Base-by-base conservation (phyloP, 805 yeast genomes). In the Cyberlindnera maclurae region DNA sequence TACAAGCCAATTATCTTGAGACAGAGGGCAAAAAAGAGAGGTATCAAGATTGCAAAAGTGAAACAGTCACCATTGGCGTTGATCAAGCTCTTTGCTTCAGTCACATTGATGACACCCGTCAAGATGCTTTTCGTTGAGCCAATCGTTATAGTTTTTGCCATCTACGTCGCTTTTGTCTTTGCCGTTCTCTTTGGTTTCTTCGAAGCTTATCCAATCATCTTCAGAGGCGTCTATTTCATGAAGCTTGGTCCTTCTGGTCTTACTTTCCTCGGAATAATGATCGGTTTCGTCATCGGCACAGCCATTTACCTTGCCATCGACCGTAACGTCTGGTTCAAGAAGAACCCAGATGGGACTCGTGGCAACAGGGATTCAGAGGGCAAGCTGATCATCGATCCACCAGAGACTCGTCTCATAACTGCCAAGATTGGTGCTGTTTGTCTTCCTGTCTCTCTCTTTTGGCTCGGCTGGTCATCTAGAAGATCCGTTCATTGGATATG, bases 401-500 rank as follows among this genome's bases (percentile, higher is more conserved):
- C 90, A 12, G 89, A 82, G 57, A 53, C 68, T 4, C 68, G 80
- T 49, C 65, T 82, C 41, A 48, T 77, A 15, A 62, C 79, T 5
- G 79, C 82, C 49, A 75, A 80, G 52, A 58, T 81, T 43, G 94
- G 90, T 30, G 76, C 86, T 3, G 57, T 79, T 16, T 71, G 73
- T 12, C 64, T 84, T 44, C 88, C 88, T 4, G 67, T 79, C 29
- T 69, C 83, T 0, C 64, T 84, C 41, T 83, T 84, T 61, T 84
- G 93, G 94, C 65, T 82, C 40, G 94, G 80, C 6, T 84, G 94
- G 94, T 70, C 89, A 3, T 71, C 84, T 9, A 70, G 74, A 49
- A 38, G 49, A 3, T 50, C 51, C 24, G 76, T 83, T 20, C 89
- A 80, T 54, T 84, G 89, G 88, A 78, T 82, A 67, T 82, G 75